A percentile compares a stretch with the other conserved stretches of the same genome.
These are phyloP conservation scores for Citrullus mucosospermus DNA, from an alignment of 306 rosid species.

Conservation along the genomic window DNA sequence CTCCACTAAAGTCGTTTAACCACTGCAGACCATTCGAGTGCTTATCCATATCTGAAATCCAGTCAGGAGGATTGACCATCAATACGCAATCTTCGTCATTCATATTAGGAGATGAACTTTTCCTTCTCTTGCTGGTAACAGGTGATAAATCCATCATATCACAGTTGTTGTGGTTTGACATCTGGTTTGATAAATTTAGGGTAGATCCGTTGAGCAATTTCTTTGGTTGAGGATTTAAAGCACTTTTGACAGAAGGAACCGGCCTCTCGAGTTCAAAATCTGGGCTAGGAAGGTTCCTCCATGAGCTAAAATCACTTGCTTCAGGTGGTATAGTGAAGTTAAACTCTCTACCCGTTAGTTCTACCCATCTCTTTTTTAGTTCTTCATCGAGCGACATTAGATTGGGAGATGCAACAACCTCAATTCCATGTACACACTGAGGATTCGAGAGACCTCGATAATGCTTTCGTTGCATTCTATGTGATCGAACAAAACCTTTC, in stretches of 20 bases:
- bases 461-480: constrained; percentile 92
- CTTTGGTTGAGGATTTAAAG: constrained; percentile 46
- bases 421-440: constrained; percentile 84
- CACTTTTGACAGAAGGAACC: constrained; percentile 35
- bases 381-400: constrained; percentile 57
- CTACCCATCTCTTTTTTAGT: constrained; percentile 68
- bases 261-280: constrained; percentile 85
- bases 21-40: constrained; percentile 42
- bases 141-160: constrained; percentile 66
- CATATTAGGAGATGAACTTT: constrained; percentile 51
- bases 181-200: constrained; percentile 54
- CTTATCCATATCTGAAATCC: constrained; percentile 41
- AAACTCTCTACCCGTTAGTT: constrained; percentile 76
- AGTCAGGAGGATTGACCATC: constrained; percentile 66
- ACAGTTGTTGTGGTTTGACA: constrained; percentile 39
- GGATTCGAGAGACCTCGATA: constrained; percentile 91
- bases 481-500: constrained; percentile 84
- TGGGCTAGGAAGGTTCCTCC: constrained; percentile 80
- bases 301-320: constrained; percentile 76
- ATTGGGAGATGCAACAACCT: constrained; percentile 56
- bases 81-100: constrained; percentile 55
- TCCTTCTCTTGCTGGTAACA: constrained; percentile 54
- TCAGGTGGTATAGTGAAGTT: constrained; percentile 65
- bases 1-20: constrained; percentile 71
- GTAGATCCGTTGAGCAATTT: constrained; percentile 74